A percentile compares a stretch with the other conserved stretches of the same genome.
These are phyloP conservation scores for Lophiostoma macrostomum DNA, from an alignment of 495 filamentous ascomycete species.

Conservation along the genomic window DNA sequence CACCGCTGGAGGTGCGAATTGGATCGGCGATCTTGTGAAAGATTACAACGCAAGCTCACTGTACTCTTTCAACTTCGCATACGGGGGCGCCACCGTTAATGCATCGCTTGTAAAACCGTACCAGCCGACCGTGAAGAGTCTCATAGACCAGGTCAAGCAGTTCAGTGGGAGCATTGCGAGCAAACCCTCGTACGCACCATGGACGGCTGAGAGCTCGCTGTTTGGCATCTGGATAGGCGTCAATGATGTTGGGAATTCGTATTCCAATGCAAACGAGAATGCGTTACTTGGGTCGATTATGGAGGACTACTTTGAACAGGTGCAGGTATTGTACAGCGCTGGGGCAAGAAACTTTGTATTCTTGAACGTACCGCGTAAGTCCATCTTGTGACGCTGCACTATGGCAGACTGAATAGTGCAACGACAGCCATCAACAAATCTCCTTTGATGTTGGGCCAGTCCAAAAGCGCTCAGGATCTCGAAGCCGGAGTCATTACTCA, in stretches of 20 bases:
- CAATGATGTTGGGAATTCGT: conserved; percentile 30
- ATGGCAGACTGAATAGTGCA: neutral
- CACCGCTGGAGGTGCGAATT: conserved; percentile 29
- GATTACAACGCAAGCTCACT: conserved; percentile 9
- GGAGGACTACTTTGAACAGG: conserved; percentile 22
- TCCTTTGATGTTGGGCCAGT: conserved; percentile 22
- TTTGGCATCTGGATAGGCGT: conserved; percentile 31
- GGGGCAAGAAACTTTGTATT: conserved; percentile 27
- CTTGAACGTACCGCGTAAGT: conserved; percentile 27
- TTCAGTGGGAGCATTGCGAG: conserved; percentile 16
- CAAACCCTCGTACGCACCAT: conserved; percentile 25
- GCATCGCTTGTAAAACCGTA: conserved; percentile 12
- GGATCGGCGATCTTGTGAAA: conserved; percentile 26
- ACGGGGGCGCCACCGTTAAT: conserved; percentile 30
- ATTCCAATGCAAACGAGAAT: conserved; percentile 1
- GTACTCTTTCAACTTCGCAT: conserved; percentile 30
- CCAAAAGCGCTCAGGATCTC: conserved; percentile 3
- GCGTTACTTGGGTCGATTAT: conserved; percentile 12
- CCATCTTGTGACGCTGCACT: neutral
- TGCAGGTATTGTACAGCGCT: conserved; percentile 21
- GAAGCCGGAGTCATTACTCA: conserved; percentile 24
- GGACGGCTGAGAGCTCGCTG: conserved; percentile 14
- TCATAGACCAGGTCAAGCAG: conserved; percentile 29
- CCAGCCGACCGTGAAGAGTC: conserved; percentile 18
- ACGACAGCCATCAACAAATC: conserved; percentile 12